These are phyloP conservation scores for Rhizoctonia solani DNA, from an alignment of 1,284 basidiomycete genomes.

Conservation along the genomic window DNA sequence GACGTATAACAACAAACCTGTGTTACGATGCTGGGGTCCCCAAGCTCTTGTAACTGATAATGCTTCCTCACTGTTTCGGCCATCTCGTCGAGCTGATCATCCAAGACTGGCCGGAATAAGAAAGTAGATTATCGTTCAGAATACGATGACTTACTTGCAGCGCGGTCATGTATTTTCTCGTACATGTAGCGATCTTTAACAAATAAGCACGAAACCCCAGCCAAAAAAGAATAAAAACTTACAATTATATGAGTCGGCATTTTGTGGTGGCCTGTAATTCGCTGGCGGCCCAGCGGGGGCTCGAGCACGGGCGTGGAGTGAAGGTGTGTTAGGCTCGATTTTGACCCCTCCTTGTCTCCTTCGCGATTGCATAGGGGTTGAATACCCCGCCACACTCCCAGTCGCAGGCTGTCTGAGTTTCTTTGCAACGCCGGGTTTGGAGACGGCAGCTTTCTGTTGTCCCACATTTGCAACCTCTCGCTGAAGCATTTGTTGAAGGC, in stretches of 20 bases:
- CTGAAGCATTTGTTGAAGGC: slow-evolving; percentile 59
- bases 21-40: slow-evolving; percentile 74
- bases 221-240: background rate
- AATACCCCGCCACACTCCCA: background rate
- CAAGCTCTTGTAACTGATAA: slow-evolving; percentile 71
- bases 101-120: slow-evolving; percentile 58
- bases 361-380: background rate
- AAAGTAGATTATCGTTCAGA: slow-evolving; percentile 13
- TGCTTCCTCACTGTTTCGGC: slow-evolving; percentile 70
- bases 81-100: slow-evolving; percentile 83
- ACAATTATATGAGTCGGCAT: slow-evolving; percentile 54
- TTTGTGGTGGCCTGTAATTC: slow-evolving; percentile 51
- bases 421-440: slow-evolving; percentile 31
- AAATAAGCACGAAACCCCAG: slow-evolving; percentile 9
- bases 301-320: background rate
- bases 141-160: slow-evolving; percentile 78
- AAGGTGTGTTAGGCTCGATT: too few species aligned
- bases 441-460: slow-evolving; percentile 15
- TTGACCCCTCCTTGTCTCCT: background rate
- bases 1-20: slow-evolving; percentile 55
- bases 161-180: slow-evolving; percentile 81
- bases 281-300: slow-evolving; percentile 53
- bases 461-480: slow-evolving; percentile 53
- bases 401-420: background rate
- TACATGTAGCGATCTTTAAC: slow-evolving; percentile 87